These are phyloP conservation scores for Hortaea werneckii DNA, from an alignment of 2,329 filamentous ascomycete genomes.

Conservation along the genomic window DNA sequence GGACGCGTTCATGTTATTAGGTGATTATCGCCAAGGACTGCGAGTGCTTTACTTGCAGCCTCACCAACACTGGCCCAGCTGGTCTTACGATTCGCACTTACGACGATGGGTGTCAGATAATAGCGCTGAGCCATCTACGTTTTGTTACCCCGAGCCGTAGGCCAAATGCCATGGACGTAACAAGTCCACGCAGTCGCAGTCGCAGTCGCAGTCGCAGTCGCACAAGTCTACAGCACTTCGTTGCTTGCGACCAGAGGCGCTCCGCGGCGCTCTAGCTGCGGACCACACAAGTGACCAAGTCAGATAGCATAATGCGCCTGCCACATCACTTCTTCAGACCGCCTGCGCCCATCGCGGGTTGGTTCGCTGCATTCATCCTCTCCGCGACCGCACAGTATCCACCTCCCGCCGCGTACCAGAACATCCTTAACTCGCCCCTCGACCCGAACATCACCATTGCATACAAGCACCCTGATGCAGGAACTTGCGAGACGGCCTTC, in stretches of 20 bases:
- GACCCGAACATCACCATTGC: conserved; percentile 55
- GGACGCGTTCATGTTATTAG: too few species aligned
- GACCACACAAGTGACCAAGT: background rate
- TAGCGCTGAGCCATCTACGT: too few species aligned
- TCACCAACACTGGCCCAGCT: too few species aligned
- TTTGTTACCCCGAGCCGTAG: too few species aligned
- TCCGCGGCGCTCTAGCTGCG: background rate
- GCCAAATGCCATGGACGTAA: too few species aligned
- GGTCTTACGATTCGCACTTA: too few species aligned
- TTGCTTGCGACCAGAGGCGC: background rate
- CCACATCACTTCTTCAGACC: conserved; percentile 1
- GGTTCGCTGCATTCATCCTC: conserved; percentile 12
- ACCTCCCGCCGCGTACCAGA: conserved; percentile 32
- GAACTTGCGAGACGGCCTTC: conserved; percentile 57
- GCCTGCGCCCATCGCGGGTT: conserved; percentile 18
- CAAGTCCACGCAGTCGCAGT: too few species aligned
- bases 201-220: too few species aligned
- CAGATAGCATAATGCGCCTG: background rate
- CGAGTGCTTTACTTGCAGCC: too few species aligned
- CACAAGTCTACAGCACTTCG: too few species aligned
- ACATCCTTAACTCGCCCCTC: conserved; percentile 51
- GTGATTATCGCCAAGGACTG: too few species aligned
- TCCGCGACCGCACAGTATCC: conserved; percentile 28
- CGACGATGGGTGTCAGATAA: too few species aligned
- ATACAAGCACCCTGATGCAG: conserved; percentile 52